phyloP scores from a whole-genome alignment of 768 basidiomycete species.

The Podaxis rugospora region DNA sequence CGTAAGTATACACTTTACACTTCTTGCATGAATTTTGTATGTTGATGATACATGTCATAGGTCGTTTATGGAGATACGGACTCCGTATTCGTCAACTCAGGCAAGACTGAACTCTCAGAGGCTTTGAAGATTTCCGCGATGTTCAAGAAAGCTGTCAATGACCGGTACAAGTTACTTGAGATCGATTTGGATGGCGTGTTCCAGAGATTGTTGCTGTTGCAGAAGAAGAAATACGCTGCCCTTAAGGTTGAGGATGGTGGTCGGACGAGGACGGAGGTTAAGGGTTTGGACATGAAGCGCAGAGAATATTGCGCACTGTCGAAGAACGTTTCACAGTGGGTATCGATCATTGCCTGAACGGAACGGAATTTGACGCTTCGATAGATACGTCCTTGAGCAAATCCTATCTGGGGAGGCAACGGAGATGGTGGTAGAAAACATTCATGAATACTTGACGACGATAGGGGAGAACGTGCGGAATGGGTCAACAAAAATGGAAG shows the following conservation, averaged over 20 bases:
- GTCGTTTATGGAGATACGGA: constrained; percentile 99
- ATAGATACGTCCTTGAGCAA: constrained; percentile 83
- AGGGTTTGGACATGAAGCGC: constrained; percentile 98
- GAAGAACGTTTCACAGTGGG: constrained; percentile 90
- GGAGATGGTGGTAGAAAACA: constrained; percentile 83
- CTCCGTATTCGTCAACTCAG: constrained; percentile 97
- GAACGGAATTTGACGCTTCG: background rate
- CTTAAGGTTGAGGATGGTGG: constrained; percentile 87
- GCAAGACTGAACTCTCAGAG: constrained; percentile 81
- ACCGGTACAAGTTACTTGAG: constrained; percentile 91
- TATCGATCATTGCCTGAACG: constrained; percentile 10
- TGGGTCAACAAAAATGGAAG: constrained; percentile 80
- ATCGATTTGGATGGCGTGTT: constrained; percentile 96
- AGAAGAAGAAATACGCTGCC: constrained; percentile 99
- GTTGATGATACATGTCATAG: constrained; percentile 34
- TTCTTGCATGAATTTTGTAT: background rate
- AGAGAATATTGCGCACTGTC: constrained; percentile 92
- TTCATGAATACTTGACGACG: constrained; percentile 84
- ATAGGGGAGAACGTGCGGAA: constrained; percentile 76
- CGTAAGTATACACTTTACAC: constrained; percentile 39
- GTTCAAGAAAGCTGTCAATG: constrained; percentile 96
- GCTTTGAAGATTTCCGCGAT: constrained; percentile 88
- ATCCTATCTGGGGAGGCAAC: constrained; percentile 90
- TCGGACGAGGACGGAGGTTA: constrained; percentile 80
- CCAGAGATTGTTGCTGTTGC: constrained; percentile 84